Evolutionary conservation across 352 stramenopile species (phyloP).

Genomic region (Globisporangium apiculatum): DNA sequence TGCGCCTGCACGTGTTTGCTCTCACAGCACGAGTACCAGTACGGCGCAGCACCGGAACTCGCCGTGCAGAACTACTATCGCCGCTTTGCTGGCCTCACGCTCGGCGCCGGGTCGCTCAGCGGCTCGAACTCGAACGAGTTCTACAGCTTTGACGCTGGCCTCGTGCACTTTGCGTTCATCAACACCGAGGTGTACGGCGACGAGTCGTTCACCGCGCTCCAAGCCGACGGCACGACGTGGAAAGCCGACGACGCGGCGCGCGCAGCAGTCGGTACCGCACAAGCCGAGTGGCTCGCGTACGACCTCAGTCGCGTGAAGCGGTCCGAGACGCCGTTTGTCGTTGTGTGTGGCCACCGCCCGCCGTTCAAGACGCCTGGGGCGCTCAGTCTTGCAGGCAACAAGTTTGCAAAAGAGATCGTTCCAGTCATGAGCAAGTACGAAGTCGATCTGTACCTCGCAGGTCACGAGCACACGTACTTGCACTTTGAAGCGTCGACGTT

Average conservation of each 20-base stretch:
- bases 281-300: conserved; percentile 61
- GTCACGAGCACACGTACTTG: conserved; percentile 72
- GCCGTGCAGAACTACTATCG: conserved; percentile 70
- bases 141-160: conserved; percentile 61
- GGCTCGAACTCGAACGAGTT: conserved; percentile 68
- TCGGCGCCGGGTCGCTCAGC: conserved; percentile 44
- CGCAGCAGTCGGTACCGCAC: conserved; percentile 15
- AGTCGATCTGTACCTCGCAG: conserved; percentile 62
- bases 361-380: conserved; percentile 59
- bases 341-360: conserved; percentile 63
- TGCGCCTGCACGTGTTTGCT: conserved; percentile 4
- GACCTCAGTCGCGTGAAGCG: conserved; percentile 64
- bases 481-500: conserved; percentile 50
- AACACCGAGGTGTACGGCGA: conserved; percentile 76
- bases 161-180: conserved; percentile 71
- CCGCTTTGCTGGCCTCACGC: conserved; percentile 45
- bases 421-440: conserved; percentile 68
- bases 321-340: conserved; percentile 50
- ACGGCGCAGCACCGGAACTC: conserved; percentile 37
- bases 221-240: conserved; percentile 44
- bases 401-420: conserved; percentile 58
- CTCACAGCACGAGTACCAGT: conserved; percentile 61
- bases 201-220: conserved; percentile 39
- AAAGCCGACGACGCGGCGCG: conserved; percentile 37
- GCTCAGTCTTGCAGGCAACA: conserved; percentile 32